These are phyloP conservation scores for Colletotrichum salicis DNA, from an alignment of 2,329 filamentous ascomycete species.

Conservation along the genomic window DNA sequence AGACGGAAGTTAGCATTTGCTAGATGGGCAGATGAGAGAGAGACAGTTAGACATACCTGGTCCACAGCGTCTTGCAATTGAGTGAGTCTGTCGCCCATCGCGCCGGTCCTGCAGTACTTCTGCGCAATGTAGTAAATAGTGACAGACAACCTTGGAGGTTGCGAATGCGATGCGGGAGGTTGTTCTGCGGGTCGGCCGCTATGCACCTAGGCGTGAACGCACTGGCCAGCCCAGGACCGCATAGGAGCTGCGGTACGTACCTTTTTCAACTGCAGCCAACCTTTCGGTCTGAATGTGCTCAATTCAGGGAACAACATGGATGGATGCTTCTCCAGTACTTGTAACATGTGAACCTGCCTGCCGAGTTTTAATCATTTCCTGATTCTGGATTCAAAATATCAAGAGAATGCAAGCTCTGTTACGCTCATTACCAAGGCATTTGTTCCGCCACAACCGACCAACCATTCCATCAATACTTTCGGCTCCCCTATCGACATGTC, in stretches of 20 bases:
- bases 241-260: constrained; percentile 10
- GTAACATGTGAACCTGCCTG: not conserved
- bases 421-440: not conserved
- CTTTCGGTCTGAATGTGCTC: not conserved
- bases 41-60: constrained; percentile 62
- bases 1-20: constrained; percentile 6
- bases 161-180: not conserved
- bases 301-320: not conserved
- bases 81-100: constrained; percentile 80
- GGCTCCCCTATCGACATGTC: constrained; percentile 7
- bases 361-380: not conserved
- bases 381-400: not conserved
- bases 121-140: not conserved
- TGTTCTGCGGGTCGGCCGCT: constrained; percentile 2
- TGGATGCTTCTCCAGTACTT: not conserved
- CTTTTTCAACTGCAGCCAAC: constrained; percentile 1
- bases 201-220: not conserved
- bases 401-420: constrained; percentile 16
- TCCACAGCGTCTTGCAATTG: constrained; percentile 88
- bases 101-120: constrained; percentile 26
- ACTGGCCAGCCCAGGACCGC: not conserved
- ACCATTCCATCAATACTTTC: not conserved
- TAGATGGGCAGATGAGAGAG: not conserved
- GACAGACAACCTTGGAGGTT: constrained; percentile 6
- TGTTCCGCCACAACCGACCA: not conserved